phyloP scores from a whole-genome alignment of 371 early-diverging fungal species.

The Mortierella sp. region DNA sequence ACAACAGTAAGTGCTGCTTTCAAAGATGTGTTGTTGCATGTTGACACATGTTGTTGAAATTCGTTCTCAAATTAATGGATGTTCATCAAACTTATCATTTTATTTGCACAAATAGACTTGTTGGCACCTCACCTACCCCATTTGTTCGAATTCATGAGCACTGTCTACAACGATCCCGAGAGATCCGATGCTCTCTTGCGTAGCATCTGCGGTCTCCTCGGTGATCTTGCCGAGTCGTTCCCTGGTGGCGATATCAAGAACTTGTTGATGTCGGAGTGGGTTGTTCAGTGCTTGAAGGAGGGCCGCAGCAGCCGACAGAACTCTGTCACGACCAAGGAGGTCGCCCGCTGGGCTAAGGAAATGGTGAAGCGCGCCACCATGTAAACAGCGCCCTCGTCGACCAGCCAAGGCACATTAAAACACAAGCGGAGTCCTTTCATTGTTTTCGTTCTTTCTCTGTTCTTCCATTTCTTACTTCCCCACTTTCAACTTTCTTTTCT shows the following conservation, averaged over 20 bases:
- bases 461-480: neutral
- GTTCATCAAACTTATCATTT: neutral
- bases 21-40: neutral
- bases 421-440: constrained; percentile 6
- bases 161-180: constrained; percentile 72
- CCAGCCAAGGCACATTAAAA: constrained; percentile 6
- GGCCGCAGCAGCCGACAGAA: constrained; percentile 78
- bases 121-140: constrained; percentile 73
- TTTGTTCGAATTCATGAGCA: constrained; percentile 84
- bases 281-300: constrained; percentile 76
- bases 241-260: constrained; percentile 76
- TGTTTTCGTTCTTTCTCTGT: neutral
- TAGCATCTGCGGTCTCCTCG: constrained; percentile 88
- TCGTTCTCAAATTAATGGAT: neutral
- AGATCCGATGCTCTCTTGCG: constrained; percentile 75
- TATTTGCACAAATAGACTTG: constrained; percentile 61
- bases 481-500: neutral
- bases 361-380: constrained; percentile 63
- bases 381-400: constrained; percentile 21
- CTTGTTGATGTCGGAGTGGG: constrained; percentile 75
- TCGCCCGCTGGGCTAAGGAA: constrained; percentile 86
- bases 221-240: constrained; percentile 85
- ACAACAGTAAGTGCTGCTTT: constrained; percentile 58
- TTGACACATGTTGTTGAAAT: neutral
- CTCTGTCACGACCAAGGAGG: constrained; percentile 75